phyloP scores from a whole-genome alignment of 148 eudicot species.

The Rhododendron mucronatum region DNA sequence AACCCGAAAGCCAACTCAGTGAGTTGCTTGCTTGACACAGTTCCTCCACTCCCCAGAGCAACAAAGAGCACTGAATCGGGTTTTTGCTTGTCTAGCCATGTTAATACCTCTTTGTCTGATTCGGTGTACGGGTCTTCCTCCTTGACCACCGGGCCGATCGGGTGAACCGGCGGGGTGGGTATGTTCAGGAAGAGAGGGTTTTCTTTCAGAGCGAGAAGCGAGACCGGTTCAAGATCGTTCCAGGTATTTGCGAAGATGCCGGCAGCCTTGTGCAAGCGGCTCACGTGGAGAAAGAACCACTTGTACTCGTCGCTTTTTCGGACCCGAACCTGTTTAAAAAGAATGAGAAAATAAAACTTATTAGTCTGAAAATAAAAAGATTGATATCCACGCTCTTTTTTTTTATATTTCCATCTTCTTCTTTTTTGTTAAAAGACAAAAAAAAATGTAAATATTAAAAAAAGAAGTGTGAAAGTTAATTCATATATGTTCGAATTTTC shows the following conservation, averaged over 20 bases:
- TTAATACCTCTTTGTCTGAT: neutral
- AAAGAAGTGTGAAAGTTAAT: no score
- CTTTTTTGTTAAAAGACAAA: no score
- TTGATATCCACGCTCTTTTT: no score
- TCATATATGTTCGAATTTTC: no score
- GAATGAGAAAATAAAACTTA: neutral
- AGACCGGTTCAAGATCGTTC: conserved; percentile 37
- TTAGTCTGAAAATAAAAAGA: no score
- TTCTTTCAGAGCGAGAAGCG: conserved; percentile 26
- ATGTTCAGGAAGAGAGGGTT: conserved; percentile 20
- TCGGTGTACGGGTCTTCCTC: neutral
- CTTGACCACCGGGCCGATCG: conserved; percentile 35
- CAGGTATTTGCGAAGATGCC: conserved; percentile 47
- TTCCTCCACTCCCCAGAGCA: conserved; percentile 29
- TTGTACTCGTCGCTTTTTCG: conserved; percentile 21
- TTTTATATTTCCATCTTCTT: no score
- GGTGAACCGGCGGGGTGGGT: conserved; percentile 29
- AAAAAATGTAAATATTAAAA: no score
- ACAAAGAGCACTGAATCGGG: conserved; percentile 22
- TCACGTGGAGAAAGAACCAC: conserved; percentile 22
- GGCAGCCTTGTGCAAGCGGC: conserved; percentile 13
- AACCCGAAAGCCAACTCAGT: conserved; percentile 31
- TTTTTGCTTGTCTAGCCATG: conserved; percentile 27
- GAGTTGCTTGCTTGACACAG: conserved; percentile 21
- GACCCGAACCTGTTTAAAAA: neutral